Conservation (phyloP, 257 asterid species). For the Plantago ovata region DNA sequence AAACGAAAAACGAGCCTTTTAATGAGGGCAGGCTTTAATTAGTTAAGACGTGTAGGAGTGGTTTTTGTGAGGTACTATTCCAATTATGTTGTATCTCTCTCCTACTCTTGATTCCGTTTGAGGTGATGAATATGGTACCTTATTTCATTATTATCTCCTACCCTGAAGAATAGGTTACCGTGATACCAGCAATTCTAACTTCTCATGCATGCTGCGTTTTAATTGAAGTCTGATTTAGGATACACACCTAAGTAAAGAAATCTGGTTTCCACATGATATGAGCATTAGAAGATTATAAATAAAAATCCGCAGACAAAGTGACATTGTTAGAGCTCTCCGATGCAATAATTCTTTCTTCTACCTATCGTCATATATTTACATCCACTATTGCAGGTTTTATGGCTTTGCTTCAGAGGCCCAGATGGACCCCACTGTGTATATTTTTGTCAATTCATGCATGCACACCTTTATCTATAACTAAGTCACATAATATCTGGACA, state of each 20-base stretch:
- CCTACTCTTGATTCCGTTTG: background rate
- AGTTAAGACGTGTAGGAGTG: too few species aligned
- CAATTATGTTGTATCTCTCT: too few species aligned
- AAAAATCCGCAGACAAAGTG: background rate
- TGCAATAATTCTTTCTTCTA: constrained; percentile 10
- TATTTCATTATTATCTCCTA: background rate
- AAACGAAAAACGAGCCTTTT: too few species aligned
- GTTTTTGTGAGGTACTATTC: too few species aligned
- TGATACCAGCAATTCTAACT: background rate
- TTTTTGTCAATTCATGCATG: background rate
- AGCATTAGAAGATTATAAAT: too few species aligned
- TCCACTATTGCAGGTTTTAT: constrained; percentile 56
- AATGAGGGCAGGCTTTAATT: too few species aligned
- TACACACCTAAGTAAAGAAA: background rate
- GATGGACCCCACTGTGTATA: constrained; percentile 75
- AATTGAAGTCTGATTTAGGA: constrained; percentile 6
- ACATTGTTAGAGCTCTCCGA: background rate
- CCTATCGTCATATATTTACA: constrained; percentile 14
- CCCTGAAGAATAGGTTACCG: background rate
- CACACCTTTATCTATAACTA: background rate
- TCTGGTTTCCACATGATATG: too few species aligned
- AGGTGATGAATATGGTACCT: background rate
- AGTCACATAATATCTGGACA: background rate
- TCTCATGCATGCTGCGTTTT: constrained; percentile 6
- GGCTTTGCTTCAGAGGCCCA: constrained; percentile 98